Evolutionary conservation across 1,139 yeast genomes (phyloP).

Genomic region (Kluyveromyces marxianus): DNA sequence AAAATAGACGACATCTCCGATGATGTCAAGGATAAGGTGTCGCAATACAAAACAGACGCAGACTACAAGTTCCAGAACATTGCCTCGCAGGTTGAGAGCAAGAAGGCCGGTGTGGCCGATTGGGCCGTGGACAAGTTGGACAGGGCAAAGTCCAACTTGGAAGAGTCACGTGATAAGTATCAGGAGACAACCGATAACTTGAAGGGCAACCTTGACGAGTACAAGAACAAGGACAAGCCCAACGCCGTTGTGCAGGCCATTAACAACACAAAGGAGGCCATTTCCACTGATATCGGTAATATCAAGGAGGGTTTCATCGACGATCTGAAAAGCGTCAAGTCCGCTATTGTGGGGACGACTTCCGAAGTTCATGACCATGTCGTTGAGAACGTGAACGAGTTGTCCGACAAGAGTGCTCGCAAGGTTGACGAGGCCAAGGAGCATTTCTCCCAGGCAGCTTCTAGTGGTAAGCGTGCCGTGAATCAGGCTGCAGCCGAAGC

Average conservation of each 20-base stretch:
- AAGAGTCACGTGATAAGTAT: constrained; percentile 11
- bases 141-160: constrained; percentile 9
- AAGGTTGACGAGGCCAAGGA: constrained; percentile 6
- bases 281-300: constrained; percentile 14
- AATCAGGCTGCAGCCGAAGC: constrained; percentile 12
- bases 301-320: constrained; percentile 17
- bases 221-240: constrained; percentile 9
- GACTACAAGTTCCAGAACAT: constrained; percentile 9
- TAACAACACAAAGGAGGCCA: constrained; percentile 11
- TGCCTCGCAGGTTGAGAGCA: constrained; percentile 8
- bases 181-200: constrained; percentile 8
- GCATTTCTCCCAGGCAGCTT: constrained; percentile 1
- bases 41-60: constrained; percentile 7
- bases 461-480: constrained; percentile 7
- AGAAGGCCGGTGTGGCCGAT: constrained; percentile 11
- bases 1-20: constrained; percentile 7
- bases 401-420: constrained; percentile 7
- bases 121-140: constrained; percentile 16
- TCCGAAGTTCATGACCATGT: constrained; percentile 10
- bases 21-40: constrained; percentile 10
- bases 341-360: constrained; percentile 16
- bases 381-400: constrained; percentile 7
- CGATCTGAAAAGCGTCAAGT: constrained; percentile 16
- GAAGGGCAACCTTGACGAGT: constrained; percentile 8
- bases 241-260: constrained; percentile 10